Conservation (phyloP, 305 asterid genomes). For the Rubia peregrina region DNA sequence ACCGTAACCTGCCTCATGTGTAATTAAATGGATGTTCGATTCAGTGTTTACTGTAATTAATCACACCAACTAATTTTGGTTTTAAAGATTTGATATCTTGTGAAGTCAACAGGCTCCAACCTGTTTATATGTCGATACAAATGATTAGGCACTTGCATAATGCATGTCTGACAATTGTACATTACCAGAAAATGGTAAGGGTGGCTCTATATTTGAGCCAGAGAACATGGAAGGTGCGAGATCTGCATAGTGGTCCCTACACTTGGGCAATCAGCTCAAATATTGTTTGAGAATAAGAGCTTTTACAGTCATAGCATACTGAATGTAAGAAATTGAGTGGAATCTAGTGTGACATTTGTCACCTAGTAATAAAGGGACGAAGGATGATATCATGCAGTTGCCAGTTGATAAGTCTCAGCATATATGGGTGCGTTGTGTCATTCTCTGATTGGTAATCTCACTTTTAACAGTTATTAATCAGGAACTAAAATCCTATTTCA, state of each 20-base stretch:
- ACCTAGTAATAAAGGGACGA: not conserved
- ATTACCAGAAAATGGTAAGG: not conserved
- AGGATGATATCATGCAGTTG: not conserved
- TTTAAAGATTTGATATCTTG: not conserved
- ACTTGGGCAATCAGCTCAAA: not conserved
- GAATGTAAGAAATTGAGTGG: not conserved
- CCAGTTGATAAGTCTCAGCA: not conserved
- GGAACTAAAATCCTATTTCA: not conserved
- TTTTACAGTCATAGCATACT: not conserved
- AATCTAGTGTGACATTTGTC: not conserved
- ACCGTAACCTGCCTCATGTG: not conserved
- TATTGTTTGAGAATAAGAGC: not conserved
- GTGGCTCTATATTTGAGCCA: not conserved
- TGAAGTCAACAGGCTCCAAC: conserved; percentile 9
- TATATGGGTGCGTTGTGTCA: not conserved
- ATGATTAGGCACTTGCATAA: not conserved
- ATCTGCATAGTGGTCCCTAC: conserved; percentile 1
- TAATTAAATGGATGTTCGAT: not conserved
- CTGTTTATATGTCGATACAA: not conserved
- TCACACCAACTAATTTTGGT: conserved; percentile 1
- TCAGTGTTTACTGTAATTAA: conserved; percentile 1
- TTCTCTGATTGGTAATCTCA: not conserved
- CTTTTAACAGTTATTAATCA: not conserved
- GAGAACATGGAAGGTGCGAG: not conserved
- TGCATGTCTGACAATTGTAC: not conserved